Percentiles rank a stretch among this genome's conserved stretches.
Conservation (phyloP, 148 eudicot genomes). For the Oxyria digyna region DNA sequence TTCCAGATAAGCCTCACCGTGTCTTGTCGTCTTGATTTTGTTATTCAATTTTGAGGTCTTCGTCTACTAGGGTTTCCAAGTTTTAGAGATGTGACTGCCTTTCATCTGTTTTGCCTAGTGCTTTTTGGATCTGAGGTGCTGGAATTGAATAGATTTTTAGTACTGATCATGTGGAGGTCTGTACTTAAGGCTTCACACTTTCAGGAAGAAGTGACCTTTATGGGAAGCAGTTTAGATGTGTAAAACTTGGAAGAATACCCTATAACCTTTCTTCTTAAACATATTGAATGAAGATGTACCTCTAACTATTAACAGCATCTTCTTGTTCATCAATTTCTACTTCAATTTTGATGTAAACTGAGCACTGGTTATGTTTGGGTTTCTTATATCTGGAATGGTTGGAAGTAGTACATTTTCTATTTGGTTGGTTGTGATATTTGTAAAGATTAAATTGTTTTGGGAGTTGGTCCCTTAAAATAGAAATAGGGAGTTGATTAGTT, state of each 20-base stretch:
- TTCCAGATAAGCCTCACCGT: background rate
- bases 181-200: background rate
- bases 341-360: background rate
- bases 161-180: background rate
- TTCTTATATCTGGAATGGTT: too few relatives aligned
- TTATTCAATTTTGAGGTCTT: slow-evolving; percentile 7
- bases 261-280: background rate
- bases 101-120: background rate
- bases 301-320: background rate
- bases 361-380: background rate
- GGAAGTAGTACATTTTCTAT: background rate
- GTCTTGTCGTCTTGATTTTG: background rate
- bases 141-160: background rate
- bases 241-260: background rate
- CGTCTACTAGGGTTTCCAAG: background rate
- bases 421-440: background rate
- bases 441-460: background rate
- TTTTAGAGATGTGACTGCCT: background rate
- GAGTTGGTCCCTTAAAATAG: background rate
- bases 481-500: background rate
- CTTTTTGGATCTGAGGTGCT: background rate
- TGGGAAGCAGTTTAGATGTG: background rate
- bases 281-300: background rate
- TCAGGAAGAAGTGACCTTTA: background rate
- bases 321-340: background rate